Evolutionary conservation across 768 basidiomycete genomes (phyloP), one percentile per base, ranked within the genome.

Genomic region (Phylloporus arenicola): DNA sequence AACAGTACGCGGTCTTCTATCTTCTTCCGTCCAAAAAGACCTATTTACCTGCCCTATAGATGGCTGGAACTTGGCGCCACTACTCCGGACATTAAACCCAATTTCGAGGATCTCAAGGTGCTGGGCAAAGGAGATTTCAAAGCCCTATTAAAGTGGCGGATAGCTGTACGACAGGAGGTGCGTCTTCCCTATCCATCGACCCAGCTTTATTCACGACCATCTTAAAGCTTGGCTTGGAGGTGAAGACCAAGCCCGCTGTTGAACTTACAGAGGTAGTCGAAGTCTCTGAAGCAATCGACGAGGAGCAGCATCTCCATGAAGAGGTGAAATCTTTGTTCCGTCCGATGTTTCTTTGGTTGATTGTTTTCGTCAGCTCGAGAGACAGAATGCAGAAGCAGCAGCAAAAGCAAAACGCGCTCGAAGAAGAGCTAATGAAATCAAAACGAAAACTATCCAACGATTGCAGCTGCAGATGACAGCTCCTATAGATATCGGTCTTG

Each of bases 41-140:
- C 40, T 39, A 50, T 35, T 56, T 29, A 55, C 20, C 27, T 33
- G 35, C 48, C 50, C 17, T 47, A 25, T 39, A 91, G 87, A 51
- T 95, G 96, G 89, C 68, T 87, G 29, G 73, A 72, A 45, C 70
- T 85, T 44, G 76, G 80, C 43, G 71, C 85, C 50, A 96, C 92
- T 19, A 86, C 87, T 2, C 64, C 74, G 0, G 95, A 98, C 47
- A 73, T 98, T 55, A 80, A 82, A 64, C 74, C 77, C n/a, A 92
- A 89, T 65, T 87, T 85, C 57, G 81, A 84, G 19, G 96, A 99
- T 75, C 75, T 99, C 57, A 97, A 95, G 67, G 96, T 99, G 4
- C 73, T 99, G 30, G 96, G 96, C 29, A 99, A 97, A 71, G 88
- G 94, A 25, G 96, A 99, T 64, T 99, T 99, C 75, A 98, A 97